Percentiles rank a stretch among this genome's conserved stretches.
These are phyloP conservation scores for Penicillium coprophilum DNA, from an alignment of 495 filamentous ascomycete genomes.

Conservation along the genomic window DNA sequence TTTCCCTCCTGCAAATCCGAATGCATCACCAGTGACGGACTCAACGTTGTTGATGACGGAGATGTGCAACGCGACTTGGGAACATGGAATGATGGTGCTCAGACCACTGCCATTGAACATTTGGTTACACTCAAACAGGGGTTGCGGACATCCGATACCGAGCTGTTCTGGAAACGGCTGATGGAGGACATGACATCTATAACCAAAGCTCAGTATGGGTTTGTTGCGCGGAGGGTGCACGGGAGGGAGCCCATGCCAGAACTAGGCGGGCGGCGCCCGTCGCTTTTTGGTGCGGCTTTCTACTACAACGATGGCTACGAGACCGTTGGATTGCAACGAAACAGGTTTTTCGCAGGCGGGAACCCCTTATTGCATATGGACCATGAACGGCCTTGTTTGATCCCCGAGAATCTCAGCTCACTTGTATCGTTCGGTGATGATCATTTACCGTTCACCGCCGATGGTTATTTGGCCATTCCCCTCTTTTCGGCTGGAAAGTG, in stretches of 20 bases:
- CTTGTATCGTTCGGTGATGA: constrained; percentile 63
- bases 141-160: constrained; percentile 53
- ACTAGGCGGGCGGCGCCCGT: constrained; percentile 50
- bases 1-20: constrained; percentile 45
- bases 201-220: constrained; percentile 66
- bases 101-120: constrained; percentile 62
- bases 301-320: constrained; percentile 67
- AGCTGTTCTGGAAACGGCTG: constrained; percentile 66
- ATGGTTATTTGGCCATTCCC: constrained; percentile 72
- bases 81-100: constrained; percentile 50
- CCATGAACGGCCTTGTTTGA: constrained; percentile 71
- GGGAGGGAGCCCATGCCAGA: constrained; percentile 51
- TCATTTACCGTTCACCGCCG: constrained; percentile 57
- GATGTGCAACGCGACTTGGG: constrained; percentile 50
- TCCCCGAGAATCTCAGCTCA: constrained; percentile 61
- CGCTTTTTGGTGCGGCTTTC: constrained; percentile 64
- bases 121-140: constrained; percentile 62
- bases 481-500: constrained; percentile 68
- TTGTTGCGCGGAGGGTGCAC: constrained; percentile 66
- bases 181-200: constrained; percentile 67
- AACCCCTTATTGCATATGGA: constrained; percentile 69
- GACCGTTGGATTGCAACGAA: constrained; percentile 51
- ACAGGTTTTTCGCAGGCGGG: constrained; percentile 65
- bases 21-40: constrained; percentile 41
- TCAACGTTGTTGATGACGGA: constrained; percentile 45